Base-by-base conservation (phyloP, 139 green algal species). In the Dunaliella primolecta region DNA sequence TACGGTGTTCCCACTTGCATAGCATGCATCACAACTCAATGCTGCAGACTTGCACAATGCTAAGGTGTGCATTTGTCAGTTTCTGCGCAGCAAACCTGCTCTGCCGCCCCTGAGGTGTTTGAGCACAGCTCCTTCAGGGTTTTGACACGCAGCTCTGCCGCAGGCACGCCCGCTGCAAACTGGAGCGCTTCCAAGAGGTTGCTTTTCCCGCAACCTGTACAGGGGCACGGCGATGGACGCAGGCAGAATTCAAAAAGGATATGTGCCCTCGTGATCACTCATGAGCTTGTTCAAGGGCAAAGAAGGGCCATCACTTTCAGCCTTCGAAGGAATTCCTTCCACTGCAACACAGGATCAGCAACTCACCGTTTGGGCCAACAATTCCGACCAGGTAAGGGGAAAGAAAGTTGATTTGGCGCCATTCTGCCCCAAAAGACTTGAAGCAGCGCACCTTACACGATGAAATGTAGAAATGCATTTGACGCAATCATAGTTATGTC, bases 101-200 rank as follows among this genome's bases (percentile, higher is more conserved):
- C 36, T 36, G 30, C n/a, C n/a, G n/a, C n/a, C 2, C 31, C 64
- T 31, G 83, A 82, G 11, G 34, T 83, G 78, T n/a, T 79, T 1
- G 36, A 72, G n/a, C n/a, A n/a, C 29, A 89, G 36, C 36, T 89
- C 86, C 21, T 77, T 77, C 64, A 89, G 77, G 57, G 71, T 36
- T 3, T 81, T 57, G 24, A 57, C 81, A 0, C 86, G 64, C 57
- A 89, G 76, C 36, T 56, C 72, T 2, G 15, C 23, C n/a, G 77
- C 77, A 0, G 77, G 35, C 37, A 56, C 81, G 34, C 84, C 87
- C 1, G 72, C 64, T 7, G 89, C 89, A 32, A 92, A 93, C 29
- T 84, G 84, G 0, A 93, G 25, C 1, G 88, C 90, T 34, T 93
- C 90, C 34, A 94, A 81, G 29, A 94, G 86, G 2, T 86, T 89